These are phyloP conservation scores for Sugiyamaella neomexicana DNA, from an alignment of 1,139 yeast species.

Conservation along the genomic window DNA sequence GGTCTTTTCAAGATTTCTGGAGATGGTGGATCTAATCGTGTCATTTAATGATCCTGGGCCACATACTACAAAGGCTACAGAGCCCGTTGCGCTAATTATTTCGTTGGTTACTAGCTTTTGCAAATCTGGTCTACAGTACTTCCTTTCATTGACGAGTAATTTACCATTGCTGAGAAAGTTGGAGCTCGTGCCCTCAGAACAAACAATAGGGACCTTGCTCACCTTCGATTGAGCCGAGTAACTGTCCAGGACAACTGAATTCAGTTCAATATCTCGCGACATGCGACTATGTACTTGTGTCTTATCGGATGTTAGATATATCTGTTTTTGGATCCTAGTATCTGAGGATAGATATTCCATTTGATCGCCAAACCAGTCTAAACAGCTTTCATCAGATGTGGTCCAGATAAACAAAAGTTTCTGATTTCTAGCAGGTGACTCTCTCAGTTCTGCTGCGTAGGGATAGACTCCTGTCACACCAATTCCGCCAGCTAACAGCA, in stretches of 20 bases:
- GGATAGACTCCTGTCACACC: conserved; percentile 57
- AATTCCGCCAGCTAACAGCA: conserved; percentile 62
- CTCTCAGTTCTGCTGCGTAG: conserved; percentile 31
- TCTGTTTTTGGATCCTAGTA: conserved; percentile 18
- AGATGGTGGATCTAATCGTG: conserved; percentile 46
- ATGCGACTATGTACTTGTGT: neutral
- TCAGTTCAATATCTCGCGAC: neutral
- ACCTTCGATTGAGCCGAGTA: neutral
- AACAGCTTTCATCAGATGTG: conserved; percentile 18
- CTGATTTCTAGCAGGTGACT: conserved; percentile 27
- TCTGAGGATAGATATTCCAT: conserved; percentile 20
- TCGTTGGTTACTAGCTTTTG: conserved; percentile 3
- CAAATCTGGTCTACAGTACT: conserved; percentile 2
- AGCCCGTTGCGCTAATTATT: conserved; percentile 16
- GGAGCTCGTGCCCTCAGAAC: neutral
- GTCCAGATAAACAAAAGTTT: conserved; percentile 26
- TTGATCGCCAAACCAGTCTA: conserved; percentile 26
- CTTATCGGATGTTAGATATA: conserved; percentile 15
- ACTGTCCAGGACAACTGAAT: neutral
- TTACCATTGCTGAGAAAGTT: neutral
- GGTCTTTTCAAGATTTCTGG: conserved; percentile 23
- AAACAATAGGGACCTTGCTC: neutral
- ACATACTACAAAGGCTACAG: conserved; percentile 27
- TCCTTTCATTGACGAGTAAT: neutral
- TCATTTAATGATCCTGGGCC: conserved; percentile 33